phyloP scores from a whole-genome alignment of 2,329 filamentous ascomycete genomes.

The Botrytis elliptica region DNA sequence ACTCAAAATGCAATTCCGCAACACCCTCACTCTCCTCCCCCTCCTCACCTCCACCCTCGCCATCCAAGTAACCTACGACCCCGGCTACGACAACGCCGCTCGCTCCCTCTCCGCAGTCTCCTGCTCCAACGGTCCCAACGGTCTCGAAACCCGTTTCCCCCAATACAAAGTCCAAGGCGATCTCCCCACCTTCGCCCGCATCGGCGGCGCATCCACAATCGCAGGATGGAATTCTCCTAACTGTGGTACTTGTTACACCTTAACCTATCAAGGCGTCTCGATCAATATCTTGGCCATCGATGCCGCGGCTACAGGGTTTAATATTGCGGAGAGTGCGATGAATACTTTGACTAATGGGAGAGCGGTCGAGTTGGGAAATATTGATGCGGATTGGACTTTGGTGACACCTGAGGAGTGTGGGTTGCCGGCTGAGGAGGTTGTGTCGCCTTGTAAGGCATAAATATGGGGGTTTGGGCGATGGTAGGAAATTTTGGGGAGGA shows the following conservation, averaged over 20 bases:
- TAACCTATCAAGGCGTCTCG: slow-evolving; percentile 51
- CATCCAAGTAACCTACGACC: slow-evolving; percentile 66
- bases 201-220: slow-evolving; percentile 55
- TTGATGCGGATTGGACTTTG: slow-evolving; percentile 51
- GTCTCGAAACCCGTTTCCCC: slow-evolving; percentile 54
- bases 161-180: slow-evolving; percentile 51
- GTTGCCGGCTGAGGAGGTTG: slow-evolving; percentile 24
- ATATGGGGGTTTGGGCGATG: background rate
- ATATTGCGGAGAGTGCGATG: slow-evolving; percentile 56
- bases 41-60: slow-evolving; percentile 39
- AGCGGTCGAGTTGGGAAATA: slow-evolving; percentile 49
- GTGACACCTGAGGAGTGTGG: slow-evolving; percentile 48
- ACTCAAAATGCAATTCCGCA: slow-evolving; percentile 47
- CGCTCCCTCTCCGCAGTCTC: slow-evolving; percentile 57
- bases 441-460: background rate
- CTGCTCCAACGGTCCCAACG: slow-evolving; percentile 68
- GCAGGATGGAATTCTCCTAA: slow-evolving; percentile 51
- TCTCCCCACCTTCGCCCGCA: slow-evolving; percentile 52
- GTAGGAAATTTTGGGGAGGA: background rate
- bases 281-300: slow-evolving; percentile 59
- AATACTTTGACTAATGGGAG: slow-evolving; percentile 54
- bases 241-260: slow-evolving; percentile 60
- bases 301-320: slow-evolving; percentile 51
- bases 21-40: slow-evolving; percentile 43
- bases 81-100: slow-evolving; percentile 63